Evolutionary conservation across 2,329 filamentous ascomycete genomes (phyloP), one percentile per base, ranked within the genome.

Genomic region (Penicillium sp.): DNA sequence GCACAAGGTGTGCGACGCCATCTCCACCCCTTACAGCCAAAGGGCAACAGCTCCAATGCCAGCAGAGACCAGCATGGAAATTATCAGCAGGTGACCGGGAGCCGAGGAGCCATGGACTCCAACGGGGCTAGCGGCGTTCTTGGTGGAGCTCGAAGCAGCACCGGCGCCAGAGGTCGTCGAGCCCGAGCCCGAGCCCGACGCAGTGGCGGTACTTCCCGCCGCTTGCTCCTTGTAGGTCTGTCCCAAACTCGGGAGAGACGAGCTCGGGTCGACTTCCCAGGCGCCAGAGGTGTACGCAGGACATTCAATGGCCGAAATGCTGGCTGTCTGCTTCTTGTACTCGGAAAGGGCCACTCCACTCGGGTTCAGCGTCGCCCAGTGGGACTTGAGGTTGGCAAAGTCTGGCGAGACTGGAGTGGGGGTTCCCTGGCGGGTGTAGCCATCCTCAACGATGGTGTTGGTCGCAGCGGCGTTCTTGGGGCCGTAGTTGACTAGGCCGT

Each of bases 401-500:
- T 96, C 92, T 0, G 92, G 91, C 5, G 79, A 78, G 31, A 92
- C 80, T 0, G 91, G 90, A 0, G 83, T 90, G 0, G 92, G 92
- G 0, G 85, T 91, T 55, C 92, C 92, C 51, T 84, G 84, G 65
- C 90, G 85, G 0, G 85, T 84, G 75, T 83, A 92, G 37, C 90
- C 89, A 67, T 86, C 90, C 59, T 82, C 78, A 50, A 88, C 76
- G 57, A 81, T 74, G 14, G 83, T 80, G n/a, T 83, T 84, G 1
- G 82, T 81, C n/a, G 75, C 79, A 6, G 80, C 80, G 8, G 83
- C 81, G 11, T 82, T 82, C n/a, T 80, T 76, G 3, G 84, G 78
- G 0, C 89, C 90, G 72, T 96, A 96, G 20, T 83, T 87, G 67
- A 96, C 84, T 38, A 96, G 81, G 41, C 92, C 92, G 75, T 96